Evolutionary conservation across 2,329 filamentous ascomycete genomes (phyloP), one percentile per base, ranked within the genome.

Genomic region (Helotiales sp.): DNA sequence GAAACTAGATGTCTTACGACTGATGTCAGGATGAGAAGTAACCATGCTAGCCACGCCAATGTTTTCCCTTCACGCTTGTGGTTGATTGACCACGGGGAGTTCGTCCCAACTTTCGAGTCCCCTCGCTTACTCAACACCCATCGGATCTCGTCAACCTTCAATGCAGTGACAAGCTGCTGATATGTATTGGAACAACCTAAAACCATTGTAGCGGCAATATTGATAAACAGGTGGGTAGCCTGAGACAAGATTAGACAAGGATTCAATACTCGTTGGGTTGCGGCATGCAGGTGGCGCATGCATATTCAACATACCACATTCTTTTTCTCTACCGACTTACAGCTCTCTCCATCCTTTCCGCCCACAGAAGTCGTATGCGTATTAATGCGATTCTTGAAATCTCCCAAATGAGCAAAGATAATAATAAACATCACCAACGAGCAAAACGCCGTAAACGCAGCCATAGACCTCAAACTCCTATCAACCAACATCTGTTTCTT

Each of bases 101-200:
- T 72, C 1, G 70, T 71, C 2, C 71, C 71, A 22, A 70, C 67
- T 49, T 67, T 71, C 10, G 67, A 70, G 26, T 72, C 70, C 2
- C 71, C 70, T 17, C 65, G 63, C 22, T 70, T 71, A 4, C 61
- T 67, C 17, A 72, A 34, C 6, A 71, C 63, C 65, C 66, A 70
- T 30, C 68, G 63, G 4, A 72, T 68, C 54, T 72, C 68, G 20
- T 66, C 59, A 17, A 69, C 68, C 28, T 67, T 64, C 13, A 67
- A 50, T 0, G 70, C 63, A 11, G 71, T 72, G n/a, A 68, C 65
- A 17, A 72, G 49, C 43, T 71, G 70, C 26, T 72, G 70, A 67
- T 72, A 72, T 3, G 70, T 72, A 59, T 72, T 71, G 3, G 71
- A 72, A 30, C 70, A 70, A 26, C 71, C 70, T 13, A 71, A 22